Percentiles rank a stretch among this genome's conserved stretches.
phyloP scores from a whole-genome alignment of 768 basidiomycete species.

The Boletus fagicola region DNA sequence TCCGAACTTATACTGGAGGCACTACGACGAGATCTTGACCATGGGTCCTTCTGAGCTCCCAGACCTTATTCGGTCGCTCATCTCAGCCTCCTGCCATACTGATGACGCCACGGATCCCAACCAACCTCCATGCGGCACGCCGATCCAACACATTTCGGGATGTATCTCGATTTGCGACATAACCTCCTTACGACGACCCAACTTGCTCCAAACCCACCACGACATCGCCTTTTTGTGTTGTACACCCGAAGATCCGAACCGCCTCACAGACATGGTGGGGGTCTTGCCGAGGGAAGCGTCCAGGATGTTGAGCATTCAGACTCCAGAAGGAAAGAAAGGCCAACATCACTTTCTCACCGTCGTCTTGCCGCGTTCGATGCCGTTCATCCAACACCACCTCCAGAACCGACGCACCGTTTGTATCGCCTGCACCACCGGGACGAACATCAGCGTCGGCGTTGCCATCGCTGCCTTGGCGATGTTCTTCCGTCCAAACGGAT shows the following conservation, averaged over 20 bases:
- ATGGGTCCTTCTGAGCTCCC: conserved; percentile 50
- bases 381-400: conserved; percentile 46
- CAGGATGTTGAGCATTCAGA: conserved; percentile 25
- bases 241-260: neutral
- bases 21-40: conserved; percentile 48
- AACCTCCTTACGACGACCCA: conserved; percentile 23
- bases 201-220: neutral
- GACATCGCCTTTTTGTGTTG: conserved; percentile 21
- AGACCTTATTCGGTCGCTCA: conserved; percentile 20
- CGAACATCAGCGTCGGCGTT: conserved; percentile 63
- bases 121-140: conserved; percentile 1
- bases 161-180: conserved; percentile 41
- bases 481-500: conserved; percentile 58
- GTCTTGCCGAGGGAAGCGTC: neutral
- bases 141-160: conserved; percentile 35
- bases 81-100: neutral
- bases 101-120: neutral
- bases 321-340: conserved; percentile 51
- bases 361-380: conserved; percentile 48
- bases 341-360: conserved; percentile 47
- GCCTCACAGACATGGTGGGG: neutral
- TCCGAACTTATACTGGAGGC: conserved; percentile 67
- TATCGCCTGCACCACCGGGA: conserved; percentile 55
- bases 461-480: conserved; percentile 54
- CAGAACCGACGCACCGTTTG: conserved; percentile 38